Evolutionary conservation across 1,284 basidiomycete species (phyloP), one percentile per base, ranked within the genome.

Genomic region (Boletus austroedulis): DNA sequence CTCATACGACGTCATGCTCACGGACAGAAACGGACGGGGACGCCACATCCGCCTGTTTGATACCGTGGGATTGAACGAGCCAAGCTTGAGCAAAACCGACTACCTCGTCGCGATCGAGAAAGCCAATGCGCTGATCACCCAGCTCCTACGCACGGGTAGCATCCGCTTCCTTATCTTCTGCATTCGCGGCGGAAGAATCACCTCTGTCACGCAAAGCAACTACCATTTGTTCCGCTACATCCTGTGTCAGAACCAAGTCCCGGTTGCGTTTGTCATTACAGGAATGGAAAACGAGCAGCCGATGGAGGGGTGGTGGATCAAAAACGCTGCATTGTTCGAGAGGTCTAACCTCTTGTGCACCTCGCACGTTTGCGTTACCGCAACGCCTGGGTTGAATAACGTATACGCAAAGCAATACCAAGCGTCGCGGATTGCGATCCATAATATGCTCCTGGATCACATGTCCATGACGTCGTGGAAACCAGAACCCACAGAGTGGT

Each of bases 61-160:
- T 51, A 76, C 75, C 12, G 70, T 70, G 7, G 76, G 75, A 15
- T 64, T 78, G 12, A 66, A 76, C 36, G 76, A 78, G 56, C 68
- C 71, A 19, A 44, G 55, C 7, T 36, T 67, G 60, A 10, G 56
- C 17, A 46, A 68, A 64, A 48, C 58, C 40, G 26, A 67, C 67
- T 55, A 67, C 66, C 50, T 68, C 61, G 55, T 71, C 1, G 72
- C 74, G 19, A 65, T 78, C 55, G 64, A 67, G 23, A 62, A 72
- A 40, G 69, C 76, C 6, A 75, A 73, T 58, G 51, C 62, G 8
- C 68, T 78, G 34, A 63, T 78, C 41, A 62, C 61, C 15, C 64
- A 63, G 32, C 67, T 78, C 28, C 60, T 67, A 5, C 64, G 61
- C 10, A 69, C 62, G 15, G 71, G 63, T n/a, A 71, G 75, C 26